Base-by-base conservation (phyloP, 805 yeast species). In the Candida caryicola region DNA sequence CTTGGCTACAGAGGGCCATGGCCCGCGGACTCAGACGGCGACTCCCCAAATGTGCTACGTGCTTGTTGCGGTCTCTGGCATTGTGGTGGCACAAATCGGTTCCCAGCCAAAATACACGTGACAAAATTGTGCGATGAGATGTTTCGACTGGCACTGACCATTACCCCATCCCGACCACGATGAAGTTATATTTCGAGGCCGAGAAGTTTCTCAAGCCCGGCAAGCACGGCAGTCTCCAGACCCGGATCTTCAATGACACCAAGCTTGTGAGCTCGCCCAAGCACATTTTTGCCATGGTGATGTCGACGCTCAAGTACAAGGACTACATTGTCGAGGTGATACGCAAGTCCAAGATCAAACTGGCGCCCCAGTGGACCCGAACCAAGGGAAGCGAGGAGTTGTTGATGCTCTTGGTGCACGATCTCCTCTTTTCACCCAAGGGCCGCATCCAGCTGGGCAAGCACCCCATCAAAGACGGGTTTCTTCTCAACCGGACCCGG, bases 361-460 rank as follows among this genome's bases (percentile, higher is more conserved):
- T 74, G 26, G 67, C 70, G 17, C 50, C 64, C 27, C 73, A 71
- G 40, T 58, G 62, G 35, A 39, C 58, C 23, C 60, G 57, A 36
- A 43, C 59, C 34, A 73, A 71, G 41, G 53, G 84, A 16, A 74
- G 74, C 9, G 76, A 74, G 37, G 64, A 71, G 12, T 59, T 85
- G 33, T 77, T 85, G 2, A 45, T 81, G 37, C 65, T 91, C 6
- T 61, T 91, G 60, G 82, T 82, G 1, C 95, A 91, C 54, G 99
- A 91, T 62, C 66, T 88, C 37, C 59, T 90, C 4, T 73, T 93
- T 40, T 75, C 91, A 4, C 76, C 79, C 46, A 72, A 79, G 18
- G 93, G 95, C 8, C 66, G 96, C 44, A 83, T 91, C 42, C 95
- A 88, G 56, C 82, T 88, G 71, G 95, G 95, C 5, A 90, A 89